Evolutionary conservation across 495 filamentous ascomycete genomes (phyloP), one percentile per base, ranked within the genome.

Genomic region (Podospora australis): DNA sequence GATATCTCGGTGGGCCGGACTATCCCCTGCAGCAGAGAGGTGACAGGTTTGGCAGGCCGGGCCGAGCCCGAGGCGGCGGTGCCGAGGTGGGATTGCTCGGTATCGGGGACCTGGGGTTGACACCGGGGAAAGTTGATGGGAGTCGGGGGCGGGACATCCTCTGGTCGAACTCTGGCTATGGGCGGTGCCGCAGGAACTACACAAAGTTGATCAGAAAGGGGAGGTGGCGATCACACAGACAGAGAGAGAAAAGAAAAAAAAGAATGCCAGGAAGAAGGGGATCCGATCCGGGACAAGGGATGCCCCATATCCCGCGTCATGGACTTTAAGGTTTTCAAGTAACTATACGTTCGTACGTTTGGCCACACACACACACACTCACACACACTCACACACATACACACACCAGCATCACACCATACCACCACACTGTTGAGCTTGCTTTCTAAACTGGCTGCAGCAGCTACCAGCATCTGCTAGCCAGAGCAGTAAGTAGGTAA

Each of bases 131-230:
- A 70, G 53, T 63, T 68, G 56, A 79, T 57, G 29, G 72, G 73
- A n/a, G 72, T 77, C n/a, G 73, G 66, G 21, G 72, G 71, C 20
- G 70, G 72, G n/a, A 75, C 66, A 24, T 76, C 63, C 56, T 71
- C 67, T 21, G 71, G 71, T 17, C 68, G 65, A 16, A 28, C 52
- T 28, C 52, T 55, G 13, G 63, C 50, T 32, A 57, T 25, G n/a
- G 23, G 9, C 23, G 57, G 39, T 34, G 54, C 44, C 23, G 53
- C 29, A 42, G 64, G 58, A 54, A 63, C 70, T 72, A 59, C 44
- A 56, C 20, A 44, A 48, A 46, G 22, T 41, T n/a, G 45, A 49
- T 62, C 39, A 60, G 56, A 65, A 40, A 28, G 41, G 22, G 10
- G 35, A 50, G 14, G 32, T 14, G 14, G 26, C 8, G 21, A 53